phyloP scores from a whole-genome alignment of 2,329 filamentous ascomycete species.

The Calonectria hongkongensis region DNA sequence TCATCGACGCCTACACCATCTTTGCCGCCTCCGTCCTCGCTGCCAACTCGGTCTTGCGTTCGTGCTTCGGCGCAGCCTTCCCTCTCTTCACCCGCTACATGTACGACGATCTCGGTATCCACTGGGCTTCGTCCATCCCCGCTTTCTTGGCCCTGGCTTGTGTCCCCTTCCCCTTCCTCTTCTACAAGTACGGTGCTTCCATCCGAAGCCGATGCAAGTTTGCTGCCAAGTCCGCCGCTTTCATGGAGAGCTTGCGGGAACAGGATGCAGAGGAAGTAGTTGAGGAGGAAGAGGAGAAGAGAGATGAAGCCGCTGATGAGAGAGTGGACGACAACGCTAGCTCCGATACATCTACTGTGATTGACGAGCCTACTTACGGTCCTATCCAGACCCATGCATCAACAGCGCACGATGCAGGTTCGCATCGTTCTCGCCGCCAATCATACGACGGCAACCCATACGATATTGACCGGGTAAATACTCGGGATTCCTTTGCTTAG shows the following conservation, averaged over 20 bases:
- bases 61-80: constrained; percentile 31
- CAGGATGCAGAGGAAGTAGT: constrained; percentile 21
- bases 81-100: constrained; percentile 32
- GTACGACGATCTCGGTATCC: constrained; percentile 30
- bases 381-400: constrained; percentile 14
- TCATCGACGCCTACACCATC: constrained; percentile 34
- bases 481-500: constrained; percentile 29
- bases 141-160: constrained; percentile 29
- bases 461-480: constrained; percentile 33
- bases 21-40: constrained; percentile 29
- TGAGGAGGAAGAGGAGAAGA: not conserved
- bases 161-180: constrained; percentile 32
- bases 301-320: not conserved
- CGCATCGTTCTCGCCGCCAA: constrained; percentile 6
- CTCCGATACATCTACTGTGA: constrained; percentile 26
- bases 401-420: not conserved
- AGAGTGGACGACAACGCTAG: not conserved
- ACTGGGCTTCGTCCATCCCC: constrained; percentile 31
- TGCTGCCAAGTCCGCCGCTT: constrained; percentile 27
- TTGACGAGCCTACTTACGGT: constrained; percentile 24
- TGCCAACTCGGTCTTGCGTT: constrained; percentile 30
- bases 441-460: constrained; percentile 33
- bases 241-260: constrained; percentile 28
- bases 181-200: constrained; percentile 32
- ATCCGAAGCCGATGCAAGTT: constrained; percentile 33